These are phyloP conservation scores for Talaromyces pinophilus DNA, from an alignment of 2,329 filamentous ascomycete genomes.

Conservation along the genomic window DNA sequence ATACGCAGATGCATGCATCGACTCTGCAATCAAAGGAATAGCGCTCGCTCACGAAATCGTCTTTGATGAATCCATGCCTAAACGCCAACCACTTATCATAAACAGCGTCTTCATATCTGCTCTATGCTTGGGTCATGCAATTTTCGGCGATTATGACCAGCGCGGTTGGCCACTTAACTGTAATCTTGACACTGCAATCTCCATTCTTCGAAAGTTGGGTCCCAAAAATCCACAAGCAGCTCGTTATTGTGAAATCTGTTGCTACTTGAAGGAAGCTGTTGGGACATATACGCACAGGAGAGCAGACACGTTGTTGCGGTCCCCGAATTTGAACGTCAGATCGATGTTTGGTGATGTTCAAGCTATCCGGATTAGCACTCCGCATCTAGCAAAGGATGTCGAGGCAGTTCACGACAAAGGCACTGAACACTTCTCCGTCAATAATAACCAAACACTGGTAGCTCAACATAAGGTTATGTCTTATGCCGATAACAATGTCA, in stretches of 20 bases:
- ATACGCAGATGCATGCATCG: conserved; percentile 45
- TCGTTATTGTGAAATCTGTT: not conserved
- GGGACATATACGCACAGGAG: not conserved
- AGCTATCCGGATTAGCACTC: not conserved
- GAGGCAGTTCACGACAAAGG: not conserved
- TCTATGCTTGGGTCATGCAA: not conserved
- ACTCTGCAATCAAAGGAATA: conserved; percentile 44
- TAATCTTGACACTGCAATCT: not conserved
- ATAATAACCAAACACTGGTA: not conserved
- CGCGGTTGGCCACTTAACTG: not conserved
- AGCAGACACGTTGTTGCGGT: not conserved
- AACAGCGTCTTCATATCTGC: conserved; percentile 15
- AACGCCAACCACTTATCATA: conserved; percentile 5
- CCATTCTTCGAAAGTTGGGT: not conserved
- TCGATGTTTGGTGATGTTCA: conserved; percentile 1
- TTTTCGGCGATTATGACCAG: not conserved
- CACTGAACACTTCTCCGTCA: not conserved
- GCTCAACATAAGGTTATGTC: not conserved
- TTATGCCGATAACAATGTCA: not conserved
- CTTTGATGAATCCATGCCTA: conserved; percentile 2
- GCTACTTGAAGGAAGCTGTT: not conserved
- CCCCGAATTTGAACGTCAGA: not conserved
- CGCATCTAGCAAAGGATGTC: not conserved
- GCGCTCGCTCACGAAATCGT: conserved; percentile 40
- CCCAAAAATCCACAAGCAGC: not conserved